phyloP scores from a whole-genome alignment of 257 asterid genomes.

The Agastache rugosa region DNA sequence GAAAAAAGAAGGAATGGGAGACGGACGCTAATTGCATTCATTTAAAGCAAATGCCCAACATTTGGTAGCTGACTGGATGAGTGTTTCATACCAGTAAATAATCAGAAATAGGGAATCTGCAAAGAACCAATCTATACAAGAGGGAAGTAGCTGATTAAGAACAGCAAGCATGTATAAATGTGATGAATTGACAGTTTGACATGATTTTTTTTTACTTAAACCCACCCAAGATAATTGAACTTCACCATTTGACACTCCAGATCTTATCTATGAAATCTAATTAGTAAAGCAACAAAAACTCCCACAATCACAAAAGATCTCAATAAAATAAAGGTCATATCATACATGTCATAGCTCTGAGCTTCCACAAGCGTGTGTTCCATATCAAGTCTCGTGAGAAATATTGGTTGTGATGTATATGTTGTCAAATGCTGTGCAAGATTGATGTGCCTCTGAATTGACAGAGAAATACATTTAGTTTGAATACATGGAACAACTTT shows the following conservation, averaged over 20 bases:
- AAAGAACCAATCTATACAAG: slow-evolving; percentile 3
- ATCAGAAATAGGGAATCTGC: neutral
- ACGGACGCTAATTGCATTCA: neutral
- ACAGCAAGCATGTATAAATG: neutral
- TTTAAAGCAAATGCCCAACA: neutral
- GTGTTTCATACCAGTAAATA: slow-evolving; percentile 4
- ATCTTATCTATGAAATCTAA: slow-evolving; percentile 6
- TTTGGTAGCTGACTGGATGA: neutral
- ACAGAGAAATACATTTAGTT: slow-evolving; percentile 40
- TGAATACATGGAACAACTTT: slow-evolving; percentile 24
- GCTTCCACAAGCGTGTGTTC: slow-evolving; percentile 97
- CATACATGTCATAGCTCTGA: slow-evolving; percentile 90
- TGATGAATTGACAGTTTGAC: neutral
- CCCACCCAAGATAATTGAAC: slow-evolving; percentile 7
- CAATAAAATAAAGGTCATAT: slow-evolving; percentile 13
- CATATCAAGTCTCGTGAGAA: slow-evolving; percentile 90
- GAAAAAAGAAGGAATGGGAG: neutral
- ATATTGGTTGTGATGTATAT: slow-evolving; percentile 82
- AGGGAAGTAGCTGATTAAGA: too few relatives aligned
- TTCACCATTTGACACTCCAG: slow-evolving; percentile 14
- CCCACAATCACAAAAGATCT: slow-evolving; percentile 24
- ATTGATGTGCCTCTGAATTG: slow-evolving; percentile 90
- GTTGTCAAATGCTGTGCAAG: slow-evolving; percentile 95
- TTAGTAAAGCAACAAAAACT: slow-evolving; percentile 18
- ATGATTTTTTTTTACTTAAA: neutral